These are phyloP conservation scores for Phlebiopsis flavidoalba DNA, from an alignment of 768 basidiomycete species.

Conservation along the genomic window DNA sequence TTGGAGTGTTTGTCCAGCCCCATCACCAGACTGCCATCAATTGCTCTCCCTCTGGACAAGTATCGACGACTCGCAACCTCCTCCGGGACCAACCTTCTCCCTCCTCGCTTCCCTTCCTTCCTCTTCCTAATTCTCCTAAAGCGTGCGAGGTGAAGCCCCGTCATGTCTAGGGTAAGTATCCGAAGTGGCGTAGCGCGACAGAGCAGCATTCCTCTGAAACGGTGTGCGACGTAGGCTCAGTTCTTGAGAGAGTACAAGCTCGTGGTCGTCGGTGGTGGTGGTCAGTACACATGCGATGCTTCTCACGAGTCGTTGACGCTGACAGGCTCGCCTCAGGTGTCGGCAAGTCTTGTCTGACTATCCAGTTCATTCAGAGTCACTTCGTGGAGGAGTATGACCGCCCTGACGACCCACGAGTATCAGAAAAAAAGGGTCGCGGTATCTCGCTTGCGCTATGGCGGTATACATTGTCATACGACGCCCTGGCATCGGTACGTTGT, in stretches of 20 bases:
- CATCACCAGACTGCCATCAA: slow-evolving; percentile 11
- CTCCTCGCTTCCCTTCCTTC: slow-evolving; percentile 14
- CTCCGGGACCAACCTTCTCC: slow-evolving; percentile 12
- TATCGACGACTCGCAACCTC: slow-evolving; percentile 12
- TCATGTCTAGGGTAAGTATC: slow-evolving; percentile 30
- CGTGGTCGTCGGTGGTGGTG: slow-evolving; percentile 97
- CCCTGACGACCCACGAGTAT: no score
- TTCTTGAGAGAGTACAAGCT: slow-evolving; percentile 97
- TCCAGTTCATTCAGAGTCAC: slow-evolving; percentile 96
- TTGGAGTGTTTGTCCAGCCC: slow-evolving; percentile 4
- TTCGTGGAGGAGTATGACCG: slow-evolving; percentile 92
- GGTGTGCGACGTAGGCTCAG: slow-evolving; percentile 51
- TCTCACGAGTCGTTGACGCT: neutral
- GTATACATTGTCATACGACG: slow-evolving; percentile 1
- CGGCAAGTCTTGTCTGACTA: slow-evolving; percentile 91
- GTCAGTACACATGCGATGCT: slow-evolving; percentile 36
- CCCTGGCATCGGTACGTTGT: neutral
- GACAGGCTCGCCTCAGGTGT: slow-evolving; percentile 34
- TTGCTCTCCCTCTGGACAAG: slow-evolving; percentile 9
- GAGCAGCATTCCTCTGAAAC: neutral
- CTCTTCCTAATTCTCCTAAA: slow-evolving; percentile 1
- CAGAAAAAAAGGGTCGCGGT: slow-evolving; percentile 79
- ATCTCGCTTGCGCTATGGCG: slow-evolving; percentile 4
- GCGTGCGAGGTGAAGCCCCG: slow-evolving; percentile 6
- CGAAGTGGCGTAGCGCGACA: neutral